Base-by-base conservation (phyloP, 2,329 filamentous ascomycete genomes). In the Neofusicoccum sp. region DNA sequence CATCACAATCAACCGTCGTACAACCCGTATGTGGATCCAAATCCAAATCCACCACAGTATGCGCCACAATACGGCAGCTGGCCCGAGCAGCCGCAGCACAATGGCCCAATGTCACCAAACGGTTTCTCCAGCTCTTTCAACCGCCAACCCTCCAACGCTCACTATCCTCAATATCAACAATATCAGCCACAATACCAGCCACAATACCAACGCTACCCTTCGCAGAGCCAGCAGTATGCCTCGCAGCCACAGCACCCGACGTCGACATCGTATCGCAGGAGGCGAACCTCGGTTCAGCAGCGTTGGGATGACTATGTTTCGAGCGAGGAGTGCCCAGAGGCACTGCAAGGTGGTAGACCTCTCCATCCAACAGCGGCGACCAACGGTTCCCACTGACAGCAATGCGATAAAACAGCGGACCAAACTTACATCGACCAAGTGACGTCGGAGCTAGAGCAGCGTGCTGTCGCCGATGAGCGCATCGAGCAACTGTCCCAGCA, bases 301-400 rank as follows among this genome's bases (percentile, higher is more conserved):
- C 59, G 59, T 33, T 61, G 59, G 59, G 59, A 61, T 12, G 49
- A 61, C 26, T 61, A 61, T 33, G 9, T 61, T 33, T n/a, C 43
- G 12, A 61, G 59, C 49, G 59, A 57, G 5, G 59, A 56, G 26
- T 56, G 59, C 11, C 26, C 49, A 38, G 49, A 61, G 9, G 6
- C 33, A 12, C 49, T 61, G 34, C 49, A 56, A 61, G 59, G 59
- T 61, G 51, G 38, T 51, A 51, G 24, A 31, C 34, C n/a, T 49
- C 26, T 43, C 38, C 26, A n/a, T n/a, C n/a, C 11, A 16, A 41
- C 4, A 2, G 26, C 8, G 30, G 4, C 24, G 36, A 38, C n/a
- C 36, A 28, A 30, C n/a, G 6, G 24, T 26, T 24, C n/a, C 14
- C 41, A 36, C 57, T 60, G 26, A 60, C 56, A 59, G 26, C 12